Percentiles rank a stretch among this genome's conserved stretches.
Evolutionary conservation across 2,329 filamentous ascomycete species (phyloP).

Genomic region (Ophiostoma australiae): DNA sequence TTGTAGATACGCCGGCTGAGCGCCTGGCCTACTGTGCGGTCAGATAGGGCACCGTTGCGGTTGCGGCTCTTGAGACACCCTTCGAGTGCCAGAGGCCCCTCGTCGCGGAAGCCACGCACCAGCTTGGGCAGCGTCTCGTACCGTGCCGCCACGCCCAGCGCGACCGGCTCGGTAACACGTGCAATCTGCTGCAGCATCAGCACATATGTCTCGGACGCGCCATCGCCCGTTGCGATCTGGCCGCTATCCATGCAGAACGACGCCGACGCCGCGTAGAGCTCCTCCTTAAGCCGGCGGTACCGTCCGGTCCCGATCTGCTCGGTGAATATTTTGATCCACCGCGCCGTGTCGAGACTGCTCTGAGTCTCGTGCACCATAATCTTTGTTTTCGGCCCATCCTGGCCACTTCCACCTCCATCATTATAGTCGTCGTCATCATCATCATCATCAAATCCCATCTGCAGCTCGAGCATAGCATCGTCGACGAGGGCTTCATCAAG

Average conservation of each 20-base stretch:
- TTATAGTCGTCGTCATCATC: conserved; percentile 34
- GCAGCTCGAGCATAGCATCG: conserved; percentile 64
- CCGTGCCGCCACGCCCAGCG: conserved; percentile 60
- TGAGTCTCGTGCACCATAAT: conserved; percentile 65
- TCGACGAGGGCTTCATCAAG: conserved; percentile 66
- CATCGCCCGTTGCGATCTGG: conserved; percentile 66
- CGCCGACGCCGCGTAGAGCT: conserved; percentile 46
- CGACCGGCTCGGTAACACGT: conserved; percentile 66
- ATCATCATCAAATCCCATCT: conserved; percentile 47
- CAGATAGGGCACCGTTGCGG: conserved; percentile 52
- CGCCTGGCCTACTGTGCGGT: conserved; percentile 52
- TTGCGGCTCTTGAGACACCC: conserved; percentile 55
- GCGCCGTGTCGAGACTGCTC: conserved; percentile 57
- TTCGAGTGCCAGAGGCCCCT: conserved; percentile 59
- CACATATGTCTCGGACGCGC: conserved; percentile 61
- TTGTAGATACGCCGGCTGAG: conserved; percentile 56
- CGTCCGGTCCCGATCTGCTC: conserved; percentile 74
- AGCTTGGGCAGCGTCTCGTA: conserved; percentile 56
- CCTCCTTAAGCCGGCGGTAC: conserved; percentile 56
- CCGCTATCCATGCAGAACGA: conserved; percentile 76
- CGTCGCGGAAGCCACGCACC: conserved; percentile 52
- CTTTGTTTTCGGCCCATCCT: neutral
- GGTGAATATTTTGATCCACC: conserved; percentile 69
- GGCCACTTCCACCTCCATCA: conserved; percentile 29
- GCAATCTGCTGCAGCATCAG: conserved; percentile 72